Evolutionary conservation across 1,139 yeast genomes (phyloP).

Genomic region (Chernovozyma aurita): DNA sequence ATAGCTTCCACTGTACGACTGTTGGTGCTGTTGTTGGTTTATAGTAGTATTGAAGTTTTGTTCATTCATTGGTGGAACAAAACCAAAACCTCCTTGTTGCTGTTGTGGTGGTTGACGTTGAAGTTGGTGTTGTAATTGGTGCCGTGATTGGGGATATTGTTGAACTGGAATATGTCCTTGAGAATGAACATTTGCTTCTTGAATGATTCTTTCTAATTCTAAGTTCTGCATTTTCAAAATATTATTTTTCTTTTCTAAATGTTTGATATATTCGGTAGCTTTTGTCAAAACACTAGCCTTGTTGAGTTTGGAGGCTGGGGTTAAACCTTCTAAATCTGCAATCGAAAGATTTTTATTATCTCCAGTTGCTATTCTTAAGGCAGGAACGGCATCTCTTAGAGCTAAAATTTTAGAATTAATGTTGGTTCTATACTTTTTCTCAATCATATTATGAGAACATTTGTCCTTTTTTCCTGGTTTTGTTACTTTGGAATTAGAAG

Average conservation of each 20-base stretch:
- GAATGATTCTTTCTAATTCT: constrained; percentile 39
- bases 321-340: constrained; percentile 71
- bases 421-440: constrained; percentile 72
- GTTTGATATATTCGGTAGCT: constrained; percentile 87
- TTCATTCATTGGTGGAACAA: constrained; percentile 16
- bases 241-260: constrained; percentile 68
- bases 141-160: too few relatives aligned
- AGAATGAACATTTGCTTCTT: constrained; percentile 22
- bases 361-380: constrained; percentile 45
- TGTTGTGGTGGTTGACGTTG: constrained; percentile 9
- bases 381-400: constrained; percentile 72
- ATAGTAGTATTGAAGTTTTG: constrained; percentile 19
- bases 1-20: constrained; percentile 7
- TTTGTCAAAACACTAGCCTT: constrained; percentile 85
- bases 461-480: constrained; percentile 46
- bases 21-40: constrained; percentile 15
- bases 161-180: constrained; percentile 5
- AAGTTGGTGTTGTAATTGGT: too few relatives aligned
- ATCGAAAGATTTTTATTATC: constrained; percentile 32
- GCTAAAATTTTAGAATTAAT: constrained; percentile 70
- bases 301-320: constrained; percentile 83
- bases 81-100: constrained; percentile 17
- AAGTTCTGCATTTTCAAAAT: constrained; percentile 51
- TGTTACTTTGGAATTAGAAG: constrained; percentile 19
- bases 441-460: constrained; percentile 76